Conservation (phyloP, 768 basidiomycete species). For the Boletus huronensis region DNA sequence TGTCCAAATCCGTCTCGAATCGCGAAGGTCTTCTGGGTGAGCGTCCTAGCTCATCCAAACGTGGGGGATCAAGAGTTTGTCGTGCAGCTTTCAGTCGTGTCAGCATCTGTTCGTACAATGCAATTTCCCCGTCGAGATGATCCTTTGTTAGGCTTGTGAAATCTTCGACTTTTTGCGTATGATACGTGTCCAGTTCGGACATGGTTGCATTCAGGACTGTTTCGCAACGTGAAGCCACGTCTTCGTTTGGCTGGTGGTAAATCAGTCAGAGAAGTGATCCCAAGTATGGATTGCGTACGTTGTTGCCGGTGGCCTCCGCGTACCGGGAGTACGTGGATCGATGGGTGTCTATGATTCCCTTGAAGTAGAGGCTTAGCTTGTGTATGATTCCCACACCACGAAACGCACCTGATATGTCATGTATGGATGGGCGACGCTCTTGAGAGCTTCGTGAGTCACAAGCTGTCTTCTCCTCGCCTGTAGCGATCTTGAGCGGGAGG, state of each 20-base stretch:
- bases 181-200: constrained; percentile 84
- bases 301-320: constrained; percentile 44
- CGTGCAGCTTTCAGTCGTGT: constrained; percentile 57
- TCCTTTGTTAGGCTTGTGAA: constrained; percentile 56
- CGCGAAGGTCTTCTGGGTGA: constrained; percentile 63
- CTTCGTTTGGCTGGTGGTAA: constrained; percentile 51
- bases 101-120: constrained; percentile 68
- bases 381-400: background rate
- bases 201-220: constrained; percentile 85
- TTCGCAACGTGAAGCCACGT: constrained; percentile 72
- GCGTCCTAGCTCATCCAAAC: constrained; percentile 45
- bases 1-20: constrained; percentile 70
- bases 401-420: constrained; percentile 59
- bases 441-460: constrained; percentile 70
- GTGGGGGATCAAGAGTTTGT: constrained; percentile 45
- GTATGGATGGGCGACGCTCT: constrained; percentile 73
- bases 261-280: constrained; percentile 1
- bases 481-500: constrained; percentile 1
- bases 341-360: constrained; percentile 78
- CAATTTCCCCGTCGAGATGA: constrained; percentile 77
- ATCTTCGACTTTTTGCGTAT: constrained; percentile 70
- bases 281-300: constrained; percentile 12
- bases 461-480: constrained; percentile 75
- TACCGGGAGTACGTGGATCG: constrained; percentile 65
- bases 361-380: background rate